Percentiles rank a stretch among this genome's conserved stretches.
Evolutionary conservation across 2,329 filamentous ascomycete genomes (phyloP).

Genomic region (Claviceps digitariae): DNA sequence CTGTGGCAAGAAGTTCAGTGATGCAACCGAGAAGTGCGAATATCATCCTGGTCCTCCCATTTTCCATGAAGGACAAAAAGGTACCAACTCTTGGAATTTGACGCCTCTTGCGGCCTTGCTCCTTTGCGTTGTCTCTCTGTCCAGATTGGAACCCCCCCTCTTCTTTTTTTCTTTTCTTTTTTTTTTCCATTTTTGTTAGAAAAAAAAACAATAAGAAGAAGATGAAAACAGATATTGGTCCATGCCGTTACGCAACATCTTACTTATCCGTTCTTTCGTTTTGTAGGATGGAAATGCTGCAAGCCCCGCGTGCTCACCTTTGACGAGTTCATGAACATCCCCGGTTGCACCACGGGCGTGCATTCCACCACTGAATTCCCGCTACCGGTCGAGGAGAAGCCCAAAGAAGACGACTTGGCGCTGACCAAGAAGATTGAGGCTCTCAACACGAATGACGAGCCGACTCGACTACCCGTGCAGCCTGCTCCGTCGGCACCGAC

Average conservation of each 20-base stretch:
- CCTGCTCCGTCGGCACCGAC: constrained; percentile 33
- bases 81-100: constrained; percentile 31
- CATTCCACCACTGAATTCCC: constrained; percentile 76
- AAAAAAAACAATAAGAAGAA: background rate
- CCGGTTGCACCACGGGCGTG: constrained; percentile 83
- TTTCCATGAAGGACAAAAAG: constrained; percentile 98
- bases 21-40: constrained; percentile 68
- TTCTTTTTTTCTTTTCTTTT: background rate
- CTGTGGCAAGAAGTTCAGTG: constrained; percentile 77
- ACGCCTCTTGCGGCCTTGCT: background rate
- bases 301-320: constrained; percentile 94
- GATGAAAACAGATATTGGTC: background rate
- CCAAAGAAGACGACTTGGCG: constrained; percentile 26
- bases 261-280: background rate
- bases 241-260: background rate
- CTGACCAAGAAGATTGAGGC: constrained; percentile 38
- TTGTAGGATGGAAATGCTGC: constrained; percentile 92
- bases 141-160: background rate
- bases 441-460: constrained; percentile 26
- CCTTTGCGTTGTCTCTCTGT: background rate
- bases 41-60: constrained; percentile 91
- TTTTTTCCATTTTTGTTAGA: background rate
- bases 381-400: constrained; percentile 47
- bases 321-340: constrained; percentile 89
- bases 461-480: constrained; percentile 25